Conservation (phyloP, 495 filamentous ascomycete species). For the Parachaetomium inaequale region DNA sequence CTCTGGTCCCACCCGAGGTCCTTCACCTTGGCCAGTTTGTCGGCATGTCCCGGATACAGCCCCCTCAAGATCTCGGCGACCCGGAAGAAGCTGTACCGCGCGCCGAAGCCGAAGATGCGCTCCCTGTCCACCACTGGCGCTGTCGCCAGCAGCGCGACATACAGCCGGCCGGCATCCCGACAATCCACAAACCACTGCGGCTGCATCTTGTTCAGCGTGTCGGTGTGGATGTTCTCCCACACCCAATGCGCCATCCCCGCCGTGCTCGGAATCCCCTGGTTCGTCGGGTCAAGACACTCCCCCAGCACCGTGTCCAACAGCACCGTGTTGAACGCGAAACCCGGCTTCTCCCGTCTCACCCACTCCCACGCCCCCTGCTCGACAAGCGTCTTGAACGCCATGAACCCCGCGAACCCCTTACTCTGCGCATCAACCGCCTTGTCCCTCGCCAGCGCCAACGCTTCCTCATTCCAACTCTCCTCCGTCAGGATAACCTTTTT, state of each 20-base stretch:
- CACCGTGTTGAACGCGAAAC: conserved; percentile 34
- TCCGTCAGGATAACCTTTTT: conserved; percentile 25
- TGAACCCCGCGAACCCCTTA: conserved; percentile 33
- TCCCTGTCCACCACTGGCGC: conserved; percentile 30
- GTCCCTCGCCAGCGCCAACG: conserved; percentile 26
- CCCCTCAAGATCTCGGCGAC: conserved; percentile 31
- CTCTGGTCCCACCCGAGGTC: conserved; percentile 35
- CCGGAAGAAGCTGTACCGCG: conserved; percentile 32
- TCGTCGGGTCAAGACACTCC: conserved; percentile 29
- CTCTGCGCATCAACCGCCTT: neutral
- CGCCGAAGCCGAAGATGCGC: conserved; percentile 34
- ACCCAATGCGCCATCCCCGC: conserved; percentile 34
- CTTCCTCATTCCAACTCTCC: conserved; percentile 33
- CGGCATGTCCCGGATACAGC: conserved; percentile 29
- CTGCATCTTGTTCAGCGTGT: conserved; percentile 27
- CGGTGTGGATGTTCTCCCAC: conserved; percentile 27
- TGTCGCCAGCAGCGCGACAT: conserved; percentile 31
- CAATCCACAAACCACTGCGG: conserved; percentile 38
- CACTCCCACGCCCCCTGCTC: conserved; percentile 39
- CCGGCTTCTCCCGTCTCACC: conserved; percentile 29
- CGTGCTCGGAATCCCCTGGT: conserved; percentile 31
- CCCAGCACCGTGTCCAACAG: conserved; percentile 36
- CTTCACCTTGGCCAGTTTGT: conserved; percentile 22
- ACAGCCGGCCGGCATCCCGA: conserved; percentile 30
- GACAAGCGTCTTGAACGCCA: conserved; percentile 37